Evolutionary conservation across 106 monocot species (phyloP).

Genomic region (Hemerocallis citrina): DNA sequence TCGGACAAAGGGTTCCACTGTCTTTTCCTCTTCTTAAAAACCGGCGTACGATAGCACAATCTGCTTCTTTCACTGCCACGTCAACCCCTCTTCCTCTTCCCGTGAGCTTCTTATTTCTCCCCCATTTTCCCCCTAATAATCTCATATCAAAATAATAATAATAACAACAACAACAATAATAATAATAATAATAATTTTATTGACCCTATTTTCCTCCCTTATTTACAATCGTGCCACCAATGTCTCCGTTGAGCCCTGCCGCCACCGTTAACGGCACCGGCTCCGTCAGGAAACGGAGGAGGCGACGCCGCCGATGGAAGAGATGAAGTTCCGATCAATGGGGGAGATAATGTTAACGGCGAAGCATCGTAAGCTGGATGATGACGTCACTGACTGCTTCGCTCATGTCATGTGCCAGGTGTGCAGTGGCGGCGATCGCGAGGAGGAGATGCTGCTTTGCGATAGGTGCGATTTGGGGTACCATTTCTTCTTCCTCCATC

Average conservation of each 20-base stretch:
- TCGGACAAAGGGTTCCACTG: background rate
- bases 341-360: constrained; percentile 56
- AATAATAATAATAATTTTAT: too few relatives aligned
- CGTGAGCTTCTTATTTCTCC: constrained; percentile 1
- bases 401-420: constrained; percentile 53
- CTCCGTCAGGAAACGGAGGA: constrained; percentile 46
- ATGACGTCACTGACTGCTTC: constrained; percentile 31
- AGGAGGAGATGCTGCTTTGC: constrained; percentile 69
- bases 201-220: background rate
- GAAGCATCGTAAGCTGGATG: constrained; percentile 17
- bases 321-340: constrained; percentile 42
- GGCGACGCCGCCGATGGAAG: constrained; percentile 31
- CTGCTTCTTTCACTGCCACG: constrained; percentile 1
- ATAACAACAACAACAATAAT: too few relatives aligned
- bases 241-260: constrained; percentile 5
- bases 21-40: background rate
- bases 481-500: constrained; percentile 69
- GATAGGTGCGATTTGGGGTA: constrained; percentile 73
- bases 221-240: constrained; percentile 7
- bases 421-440: constrained; percentile 60
- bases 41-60: constrained; percentile 5
- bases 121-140: background rate
- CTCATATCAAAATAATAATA: background rate
- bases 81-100: constrained; percentile 11
- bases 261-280: constrained; percentile 5